These are phyloP conservation scores for Fraxinus platypoda DNA, from an alignment of 305 asterid genomes.

Conservation along the genomic window DNA sequence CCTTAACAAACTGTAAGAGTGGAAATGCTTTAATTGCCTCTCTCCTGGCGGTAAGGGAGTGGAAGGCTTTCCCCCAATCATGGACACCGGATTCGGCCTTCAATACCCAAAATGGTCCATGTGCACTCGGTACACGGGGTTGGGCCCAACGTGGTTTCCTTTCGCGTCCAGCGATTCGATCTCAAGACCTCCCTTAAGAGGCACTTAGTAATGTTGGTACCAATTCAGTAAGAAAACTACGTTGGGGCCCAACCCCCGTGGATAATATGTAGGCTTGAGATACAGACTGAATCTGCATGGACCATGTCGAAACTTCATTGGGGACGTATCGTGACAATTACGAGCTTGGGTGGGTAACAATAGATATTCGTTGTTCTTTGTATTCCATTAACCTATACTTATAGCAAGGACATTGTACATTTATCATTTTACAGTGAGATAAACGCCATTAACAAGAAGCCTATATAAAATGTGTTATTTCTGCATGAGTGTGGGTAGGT, in stretches of 20 bases:
- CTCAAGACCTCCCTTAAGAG: not conserved
- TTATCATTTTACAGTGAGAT: not conserved
- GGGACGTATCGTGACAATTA: not conserved
- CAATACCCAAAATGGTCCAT: not conserved
- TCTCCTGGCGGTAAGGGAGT: not conserved
- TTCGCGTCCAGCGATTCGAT: not conserved
- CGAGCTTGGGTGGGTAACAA: not conserved
- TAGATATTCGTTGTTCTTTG: not conserved
- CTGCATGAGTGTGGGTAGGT: not conserved
- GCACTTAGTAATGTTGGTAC: not conserved
- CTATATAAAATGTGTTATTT: not conserved
- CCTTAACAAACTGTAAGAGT: not conserved
- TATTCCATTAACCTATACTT: not conserved
- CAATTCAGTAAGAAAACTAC: not conserved
- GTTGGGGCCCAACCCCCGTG: not conserved
- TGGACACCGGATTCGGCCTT: not conserved
- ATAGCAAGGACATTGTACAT: not conserved
- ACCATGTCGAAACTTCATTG: not conserved
- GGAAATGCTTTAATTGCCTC: not conserved
- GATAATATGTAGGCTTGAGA: not conserved
- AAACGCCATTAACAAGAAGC: not conserved
- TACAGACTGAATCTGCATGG: not conserved
- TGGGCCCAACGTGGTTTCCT: not conserved
- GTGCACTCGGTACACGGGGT: not conserved
- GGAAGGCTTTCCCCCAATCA: not conserved